These are phyloP conservation scores for Hordeum pubiflorum DNA, from an alignment of 202 grass and related monocot genomes.

Conservation along the genomic window DNA sequence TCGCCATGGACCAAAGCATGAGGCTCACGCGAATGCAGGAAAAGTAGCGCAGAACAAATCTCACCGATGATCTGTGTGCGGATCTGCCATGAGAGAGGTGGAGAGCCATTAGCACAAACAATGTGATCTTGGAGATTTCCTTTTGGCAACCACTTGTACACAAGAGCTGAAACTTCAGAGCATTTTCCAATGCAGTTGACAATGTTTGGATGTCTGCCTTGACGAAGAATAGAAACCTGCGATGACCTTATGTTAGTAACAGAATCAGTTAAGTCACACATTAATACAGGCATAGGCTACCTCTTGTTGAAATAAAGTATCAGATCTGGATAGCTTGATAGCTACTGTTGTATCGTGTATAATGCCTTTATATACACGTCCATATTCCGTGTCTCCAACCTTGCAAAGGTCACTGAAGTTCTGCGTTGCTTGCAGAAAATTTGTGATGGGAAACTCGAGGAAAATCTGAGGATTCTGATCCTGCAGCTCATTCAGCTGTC, in stretches of 20 bases:
- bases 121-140: conserved; percentile 26
- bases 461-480: conserved; percentile 1
- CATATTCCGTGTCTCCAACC: conserved; percentile 33
- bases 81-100: conserved; percentile 19
- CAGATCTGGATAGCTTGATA: conserved; percentile 22
- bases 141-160: conserved; percentile 15
- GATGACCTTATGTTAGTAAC: neutral
- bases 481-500: conserved; percentile 25
- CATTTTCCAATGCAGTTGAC: conserved; percentile 28
- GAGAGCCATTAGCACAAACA: neutral
- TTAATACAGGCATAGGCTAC: conserved; percentile 8
- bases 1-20: conserved; percentile 37
- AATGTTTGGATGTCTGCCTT: conserved; percentile 26
- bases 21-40: conserved; percentile 27
- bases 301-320: conserved; percentile 32
- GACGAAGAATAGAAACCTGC: conserved; percentile 28
- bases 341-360: conserved; percentile 18
- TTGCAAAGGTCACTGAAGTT: conserved; percentile 14
- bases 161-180: conserved; percentile 7
- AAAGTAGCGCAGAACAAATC: conserved; percentile 15
- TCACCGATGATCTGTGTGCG: conserved; percentile 35
- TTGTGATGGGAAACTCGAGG: conserved; percentile 12
- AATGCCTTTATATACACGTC: conserved; percentile 19
- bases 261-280: neutral
- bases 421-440: conserved; percentile 30